phyloP scores from a whole-genome alignment of 2,329 filamentous ascomycete genomes.

The Verticillium longisporum region DNA sequence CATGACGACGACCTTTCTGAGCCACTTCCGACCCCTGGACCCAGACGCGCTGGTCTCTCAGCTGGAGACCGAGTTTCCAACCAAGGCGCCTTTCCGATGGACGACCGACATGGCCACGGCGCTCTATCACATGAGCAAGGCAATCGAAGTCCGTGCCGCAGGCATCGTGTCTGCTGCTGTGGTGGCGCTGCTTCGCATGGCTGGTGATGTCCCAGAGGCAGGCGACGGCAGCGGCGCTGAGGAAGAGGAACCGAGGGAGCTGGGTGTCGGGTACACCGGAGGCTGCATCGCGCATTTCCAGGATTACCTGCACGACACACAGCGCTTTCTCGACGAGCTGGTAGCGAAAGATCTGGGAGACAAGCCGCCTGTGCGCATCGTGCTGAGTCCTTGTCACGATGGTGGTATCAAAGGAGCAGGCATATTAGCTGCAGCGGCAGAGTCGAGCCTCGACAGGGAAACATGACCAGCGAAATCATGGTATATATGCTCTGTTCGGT shows the following conservation, averaged over 20 bases:
- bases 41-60: conserved; percentile 34
- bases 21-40: conserved; percentile 55
- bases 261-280: conserved; percentile 74
- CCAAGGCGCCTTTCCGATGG: conserved; percentile 48
- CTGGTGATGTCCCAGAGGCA: conserved; percentile 52
- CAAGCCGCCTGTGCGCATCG: conserved; percentile 32
- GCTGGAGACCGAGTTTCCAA: conserved; percentile 47
- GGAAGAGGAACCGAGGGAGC: conserved; percentile 35
- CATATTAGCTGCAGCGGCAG: conserved; percentile 45
- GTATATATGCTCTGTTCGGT: background rate
- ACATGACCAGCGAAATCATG: background rate
- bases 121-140: conserved; percentile 60
- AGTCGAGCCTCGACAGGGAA: conserved; percentile 18
- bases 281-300: conserved; percentile 77
- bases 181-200: conserved; percentile 61
- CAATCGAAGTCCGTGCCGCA: conserved; percentile 66
- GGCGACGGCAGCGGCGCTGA: background rate
- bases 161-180: conserved; percentile 68
- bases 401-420: conserved; percentile 57
- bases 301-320: conserved; percentile 63
- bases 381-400: conserved; percentile 51
- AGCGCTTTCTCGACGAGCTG: conserved; percentile 57
- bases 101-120: conserved; percentile 49
- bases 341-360: conserved; percentile 31
- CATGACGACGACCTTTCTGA: conserved; percentile 66